Evolutionary conservation across 2,329 filamentous ascomycete species (phyloP).

Genomic region (Ascomycota sp.): DNA sequence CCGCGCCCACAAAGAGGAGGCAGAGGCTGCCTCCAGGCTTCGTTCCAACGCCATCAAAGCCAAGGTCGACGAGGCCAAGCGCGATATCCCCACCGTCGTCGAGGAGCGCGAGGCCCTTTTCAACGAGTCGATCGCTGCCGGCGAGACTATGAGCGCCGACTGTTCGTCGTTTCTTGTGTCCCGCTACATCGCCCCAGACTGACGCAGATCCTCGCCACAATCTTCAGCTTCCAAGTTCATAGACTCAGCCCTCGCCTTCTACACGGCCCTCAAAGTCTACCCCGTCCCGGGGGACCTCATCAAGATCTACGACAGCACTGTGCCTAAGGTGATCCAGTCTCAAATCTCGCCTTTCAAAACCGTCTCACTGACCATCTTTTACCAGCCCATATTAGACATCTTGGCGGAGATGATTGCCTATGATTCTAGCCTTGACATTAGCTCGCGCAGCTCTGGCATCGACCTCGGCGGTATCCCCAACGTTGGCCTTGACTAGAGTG

Average conservation of each 20-base stretch:
- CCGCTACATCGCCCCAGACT: neutral
- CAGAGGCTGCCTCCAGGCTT: slow-evolving; percentile 37
- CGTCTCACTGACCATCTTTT: neutral
- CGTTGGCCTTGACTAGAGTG: slow-evolving; percentile 29
- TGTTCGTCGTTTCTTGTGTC: slow-evolving; percentile 31
- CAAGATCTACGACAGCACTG: slow-evolving; percentile 93
- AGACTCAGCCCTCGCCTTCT: slow-evolving; percentile 84
- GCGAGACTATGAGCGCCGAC: slow-evolving; percentile 63
- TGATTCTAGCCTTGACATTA: slow-evolving; percentile 51
- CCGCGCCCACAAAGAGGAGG: slow-evolving; percentile 49
- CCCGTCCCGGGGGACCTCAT: slow-evolving; percentile 83
- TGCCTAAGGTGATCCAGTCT: slow-evolving; percentile 50
- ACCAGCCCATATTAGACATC: slow-evolving; percentile 71
- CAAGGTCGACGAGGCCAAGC: slow-evolving; percentile 60
- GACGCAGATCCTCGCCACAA: neutral
- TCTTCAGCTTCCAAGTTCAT: slow-evolving; percentile 39
- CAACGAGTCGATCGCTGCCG: slow-evolving; percentile 79
- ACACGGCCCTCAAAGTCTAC: slow-evolving; percentile 97
- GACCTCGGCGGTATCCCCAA: slow-evolving; percentile 26
- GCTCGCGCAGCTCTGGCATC: slow-evolving; percentile 15
- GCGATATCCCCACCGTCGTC: slow-evolving; percentile 69
- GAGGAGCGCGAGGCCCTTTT: slow-evolving; percentile 94
- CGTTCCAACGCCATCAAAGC: slow-evolving; percentile 54
- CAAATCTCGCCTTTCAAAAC: neutral
- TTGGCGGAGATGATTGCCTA: slow-evolving; percentile 95